Evolutionary conservation across 345 rosid species (phyloP).

Genomic region (Garcia nutans): DNA sequence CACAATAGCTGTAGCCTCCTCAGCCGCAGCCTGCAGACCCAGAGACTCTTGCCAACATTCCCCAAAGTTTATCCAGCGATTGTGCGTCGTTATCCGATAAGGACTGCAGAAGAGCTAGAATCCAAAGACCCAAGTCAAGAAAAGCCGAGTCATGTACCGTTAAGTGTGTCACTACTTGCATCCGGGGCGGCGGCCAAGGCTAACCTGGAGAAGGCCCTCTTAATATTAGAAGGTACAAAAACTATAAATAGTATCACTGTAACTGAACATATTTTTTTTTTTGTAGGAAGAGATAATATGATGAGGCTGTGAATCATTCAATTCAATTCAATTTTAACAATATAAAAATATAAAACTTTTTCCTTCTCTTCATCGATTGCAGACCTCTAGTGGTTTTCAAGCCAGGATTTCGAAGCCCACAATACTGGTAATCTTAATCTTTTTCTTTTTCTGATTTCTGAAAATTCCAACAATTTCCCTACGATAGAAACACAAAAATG

Average conservation of each 20-base stretch:
- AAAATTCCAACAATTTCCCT: no score
- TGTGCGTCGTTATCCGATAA: conserved; percentile 29
- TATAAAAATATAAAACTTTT: no score
- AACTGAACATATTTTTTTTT: no score
- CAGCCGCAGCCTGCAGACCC: conserved; percentile 5
- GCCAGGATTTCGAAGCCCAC: conserved; percentile 87
- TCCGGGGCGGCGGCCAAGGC: conserved; percentile 78
- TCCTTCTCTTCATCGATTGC: not conserved
- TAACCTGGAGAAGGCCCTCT: conserved; percentile 84
- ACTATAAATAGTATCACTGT: not conserved
- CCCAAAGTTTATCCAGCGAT: conserved; percentile 72
- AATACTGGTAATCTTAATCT: conserved; percentile 54
- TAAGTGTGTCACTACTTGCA: conserved; percentile 79
- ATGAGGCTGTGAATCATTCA: no score
- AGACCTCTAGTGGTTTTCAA: conserved; percentile 86
- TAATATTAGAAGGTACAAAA: conserved; percentile 59
- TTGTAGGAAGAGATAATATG: no score
- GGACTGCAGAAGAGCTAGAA: conserved; percentile 76
- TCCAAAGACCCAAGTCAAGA: conserved; percentile 76
- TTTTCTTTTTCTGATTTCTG: not conserved
- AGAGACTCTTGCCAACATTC: conserved; percentile 61
- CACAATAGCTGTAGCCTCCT: conserved; percentile 27
- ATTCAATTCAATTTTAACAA: no score
- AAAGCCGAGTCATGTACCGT: conserved; percentile 83
- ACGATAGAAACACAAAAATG: not conserved